Conservation (phyloP, 2,329 filamentous ascomycete species). For the Sarocladium oryzae region DNA sequence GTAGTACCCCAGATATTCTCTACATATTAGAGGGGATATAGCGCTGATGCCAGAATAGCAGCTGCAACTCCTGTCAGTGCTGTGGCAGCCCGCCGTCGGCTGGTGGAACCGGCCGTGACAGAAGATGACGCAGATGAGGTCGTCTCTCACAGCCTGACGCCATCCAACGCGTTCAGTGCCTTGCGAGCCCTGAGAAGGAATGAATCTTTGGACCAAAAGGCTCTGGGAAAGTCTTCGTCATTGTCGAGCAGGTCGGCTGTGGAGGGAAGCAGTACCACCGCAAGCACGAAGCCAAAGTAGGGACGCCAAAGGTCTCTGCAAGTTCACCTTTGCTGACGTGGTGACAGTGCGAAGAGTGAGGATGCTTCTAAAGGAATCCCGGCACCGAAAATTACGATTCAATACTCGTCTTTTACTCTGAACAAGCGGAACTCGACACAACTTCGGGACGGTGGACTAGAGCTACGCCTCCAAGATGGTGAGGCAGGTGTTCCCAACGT, state of each 20-base stretch:
- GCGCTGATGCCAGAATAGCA: constrained; percentile 25
- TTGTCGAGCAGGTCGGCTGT: neutral
- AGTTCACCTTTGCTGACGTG: neutral
- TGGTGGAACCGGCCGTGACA: constrained; percentile 13
- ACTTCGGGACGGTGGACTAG: constrained; percentile 31
- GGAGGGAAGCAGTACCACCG: neutral
- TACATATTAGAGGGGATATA: constrained; percentile 1
- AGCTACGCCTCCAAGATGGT: constrained; percentile 38
- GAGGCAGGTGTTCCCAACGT: constrained; percentile 33
- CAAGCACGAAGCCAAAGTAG: neutral
- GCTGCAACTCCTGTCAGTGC: constrained; percentile 31
- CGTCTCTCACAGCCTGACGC: constrained; percentile 9
- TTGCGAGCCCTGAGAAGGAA: constrained; percentile 11
- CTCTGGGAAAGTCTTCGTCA: neutral
- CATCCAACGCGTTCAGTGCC: constrained; percentile 13
- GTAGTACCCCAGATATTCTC: neutral
- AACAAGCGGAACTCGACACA: constrained; percentile 36
- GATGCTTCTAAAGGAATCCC: neutral
- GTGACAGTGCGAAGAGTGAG: neutral
- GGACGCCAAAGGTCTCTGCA: neutral
- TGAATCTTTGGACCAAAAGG: neutral
- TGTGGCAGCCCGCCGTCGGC: constrained; percentile 27
- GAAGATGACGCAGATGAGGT: constrained; percentile 1
- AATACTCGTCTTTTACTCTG: constrained; percentile 40
- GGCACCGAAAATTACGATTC: constrained; percentile 12